Percentiles rank a stretch among this genome's conserved stretches.
Conservation (phyloP, 140 eudicot species). For the Oenanthe javanica region DNA sequence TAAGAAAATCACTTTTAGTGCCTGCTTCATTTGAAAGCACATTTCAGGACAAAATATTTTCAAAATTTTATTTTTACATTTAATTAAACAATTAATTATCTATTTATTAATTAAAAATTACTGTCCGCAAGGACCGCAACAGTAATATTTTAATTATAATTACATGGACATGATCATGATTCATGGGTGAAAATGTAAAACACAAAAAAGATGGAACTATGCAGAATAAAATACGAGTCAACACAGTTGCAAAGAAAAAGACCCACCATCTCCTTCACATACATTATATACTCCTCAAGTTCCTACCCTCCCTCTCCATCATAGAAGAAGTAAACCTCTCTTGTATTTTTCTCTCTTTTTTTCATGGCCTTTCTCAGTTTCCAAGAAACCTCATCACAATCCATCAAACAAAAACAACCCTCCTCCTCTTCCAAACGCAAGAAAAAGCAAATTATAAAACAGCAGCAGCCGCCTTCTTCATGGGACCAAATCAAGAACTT, state of each 20-base stretch:
- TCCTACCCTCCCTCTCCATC: constrained; percentile 36
- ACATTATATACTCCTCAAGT: constrained; percentile 44
- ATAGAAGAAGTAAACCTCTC: constrained; percentile 3
- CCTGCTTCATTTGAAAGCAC: no score
- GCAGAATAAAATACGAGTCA: not conserved
- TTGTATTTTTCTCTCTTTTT: not conserved
- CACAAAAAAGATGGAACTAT: not conserved
- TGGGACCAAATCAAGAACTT: constrained; percentile 92
- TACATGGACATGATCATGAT: no score
- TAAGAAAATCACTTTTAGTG: no score
- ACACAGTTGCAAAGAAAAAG: not conserved
- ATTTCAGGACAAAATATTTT: no score
- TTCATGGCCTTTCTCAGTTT: constrained; percentile 63
- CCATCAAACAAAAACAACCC: constrained; percentile 19
- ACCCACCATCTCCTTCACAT: constrained; percentile 17
- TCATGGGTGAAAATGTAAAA: not conserved
- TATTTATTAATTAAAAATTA: no score
- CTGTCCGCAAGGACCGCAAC: no score
- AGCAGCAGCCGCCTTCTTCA: constrained; percentile 37
- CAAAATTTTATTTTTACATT: no score
- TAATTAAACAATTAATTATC: no score
- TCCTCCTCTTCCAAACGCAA: constrained; percentile 40
- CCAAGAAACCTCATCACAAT: constrained; percentile 10
- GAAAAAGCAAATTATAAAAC: constrained; percentile 26
- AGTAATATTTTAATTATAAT: no score